These are phyloP conservation scores for Crucihimalaya himalaica DNA, from an alignment of 345 rosid species.

Conservation along the genomic window DNA sequence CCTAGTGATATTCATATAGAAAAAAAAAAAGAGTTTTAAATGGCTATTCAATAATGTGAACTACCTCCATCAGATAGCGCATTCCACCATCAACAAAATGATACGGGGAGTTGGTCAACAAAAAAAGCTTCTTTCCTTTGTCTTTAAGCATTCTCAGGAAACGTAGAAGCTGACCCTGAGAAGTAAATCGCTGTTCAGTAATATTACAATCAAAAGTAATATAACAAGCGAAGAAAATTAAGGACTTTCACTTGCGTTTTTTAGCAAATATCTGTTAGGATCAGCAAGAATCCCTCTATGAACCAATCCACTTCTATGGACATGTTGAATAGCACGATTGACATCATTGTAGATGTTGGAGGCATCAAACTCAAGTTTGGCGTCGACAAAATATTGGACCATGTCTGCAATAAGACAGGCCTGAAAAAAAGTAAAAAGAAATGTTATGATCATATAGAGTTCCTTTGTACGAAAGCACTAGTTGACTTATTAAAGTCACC, in stretches of 20 bases:
- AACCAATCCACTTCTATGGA: constrained; percentile 86
- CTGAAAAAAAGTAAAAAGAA: constrained; percentile 39
- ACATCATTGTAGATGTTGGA: constrained; percentile 96
- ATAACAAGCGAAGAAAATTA: not conserved
- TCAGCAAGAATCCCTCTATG: constrained; percentile 89
- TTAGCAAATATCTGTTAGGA: constrained; percentile 76
- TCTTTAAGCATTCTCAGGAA: constrained; percentile 78
- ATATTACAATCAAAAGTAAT: not conserved
- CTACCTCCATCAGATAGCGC: constrained; percentile 90
- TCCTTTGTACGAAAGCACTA: not conserved
- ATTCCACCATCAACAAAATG: constrained; percentile 97
- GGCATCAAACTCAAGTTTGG: constrained; percentile 92
- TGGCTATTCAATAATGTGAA: constrained; percentile 20
- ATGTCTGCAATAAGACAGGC: constrained; percentile 95
- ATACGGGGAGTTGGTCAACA: constrained; percentile 93
- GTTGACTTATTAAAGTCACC: constrained; percentile 46
- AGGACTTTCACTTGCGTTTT: constrained; percentile 71
- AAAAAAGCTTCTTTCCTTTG: constrained; percentile 91
- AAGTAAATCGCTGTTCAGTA: constrained; percentile 18
- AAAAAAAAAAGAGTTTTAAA: not conserved
- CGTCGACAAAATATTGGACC: constrained; percentile 88
- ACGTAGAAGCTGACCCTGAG: constrained; percentile 62
- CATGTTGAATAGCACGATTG: constrained; percentile 90
- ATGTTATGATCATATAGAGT: not conserved
- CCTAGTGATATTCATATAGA: not conserved